phyloP scores from a whole-genome alignment of 2,329 filamentous ascomycete species.

The Fusarium pseudoanthophilum region DNA sequence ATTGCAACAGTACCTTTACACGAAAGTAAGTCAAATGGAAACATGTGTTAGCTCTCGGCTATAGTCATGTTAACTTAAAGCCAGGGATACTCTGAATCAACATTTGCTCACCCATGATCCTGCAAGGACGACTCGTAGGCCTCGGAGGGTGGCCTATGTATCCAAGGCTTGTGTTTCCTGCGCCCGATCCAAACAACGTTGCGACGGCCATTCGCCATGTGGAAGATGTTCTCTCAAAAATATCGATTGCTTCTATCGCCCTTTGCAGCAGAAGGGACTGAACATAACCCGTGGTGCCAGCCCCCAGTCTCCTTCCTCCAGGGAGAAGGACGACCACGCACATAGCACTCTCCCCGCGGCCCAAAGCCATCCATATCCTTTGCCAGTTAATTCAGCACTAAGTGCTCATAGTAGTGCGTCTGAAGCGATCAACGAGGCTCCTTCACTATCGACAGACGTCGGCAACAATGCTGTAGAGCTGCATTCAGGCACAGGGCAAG shows the following conservation, averaged over 20 bases:
- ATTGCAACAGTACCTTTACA: background rate
- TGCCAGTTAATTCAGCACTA: accelerated
- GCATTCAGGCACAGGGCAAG: background rate
- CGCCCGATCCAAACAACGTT: background rate
- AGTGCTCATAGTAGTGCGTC: background rate
- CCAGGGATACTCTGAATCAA: background rate
- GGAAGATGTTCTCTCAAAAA: background rate
- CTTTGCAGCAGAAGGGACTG: background rate
- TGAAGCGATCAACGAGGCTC: background rate
- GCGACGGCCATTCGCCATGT: background rate
- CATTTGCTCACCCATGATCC: background rate
- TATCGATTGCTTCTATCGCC: background rate
- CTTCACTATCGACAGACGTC: background rate
- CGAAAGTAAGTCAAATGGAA: background rate
- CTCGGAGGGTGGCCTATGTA: background rate
- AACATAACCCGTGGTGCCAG: background rate
- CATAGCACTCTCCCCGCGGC: too few species aligned
- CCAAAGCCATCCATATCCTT: background rate
- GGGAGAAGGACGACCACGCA: background rate
- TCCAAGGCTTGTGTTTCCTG: background rate
- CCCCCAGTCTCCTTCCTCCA: background rate
- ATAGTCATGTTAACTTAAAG: too few species aligned
- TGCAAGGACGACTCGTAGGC: background rate
- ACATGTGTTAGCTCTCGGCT: accelerated
- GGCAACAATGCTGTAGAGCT: background rate